These are phyloP conservation scores for Plenodomus tracheiphilus DNA, from an alignment of 2,329 filamentous ascomycete genomes.

Conservation along the genomic window DNA sequence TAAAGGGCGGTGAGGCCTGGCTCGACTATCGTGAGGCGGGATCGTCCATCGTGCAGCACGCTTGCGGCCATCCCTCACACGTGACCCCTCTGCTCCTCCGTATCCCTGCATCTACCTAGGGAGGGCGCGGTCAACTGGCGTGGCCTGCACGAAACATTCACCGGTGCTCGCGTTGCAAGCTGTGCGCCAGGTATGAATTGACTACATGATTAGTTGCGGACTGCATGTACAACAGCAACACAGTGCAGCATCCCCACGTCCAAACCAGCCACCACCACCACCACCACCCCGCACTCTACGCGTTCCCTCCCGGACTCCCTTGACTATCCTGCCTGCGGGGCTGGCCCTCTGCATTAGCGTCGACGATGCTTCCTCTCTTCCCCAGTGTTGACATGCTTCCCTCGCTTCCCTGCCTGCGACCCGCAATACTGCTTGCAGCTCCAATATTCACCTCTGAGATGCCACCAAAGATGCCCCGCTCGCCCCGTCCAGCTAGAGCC, in stretches of 20 bases:
- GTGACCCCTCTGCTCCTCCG: not conserved
- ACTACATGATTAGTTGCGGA: too few species aligned
- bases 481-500: constrained; percentile 15
- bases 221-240: too few species aligned
- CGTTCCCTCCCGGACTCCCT: constrained; percentile 21
- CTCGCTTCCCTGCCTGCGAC: constrained; percentile 36
- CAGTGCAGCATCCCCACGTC: too few species aligned
- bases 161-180: too few species aligned
- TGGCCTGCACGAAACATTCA: too few species aligned
- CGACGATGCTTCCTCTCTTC: constrained; percentile 27
- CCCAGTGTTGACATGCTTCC: constrained; percentile 25
- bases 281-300: not conserved
- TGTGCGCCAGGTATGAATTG: too few species aligned
- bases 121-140: not conserved
- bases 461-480: constrained; percentile 5
- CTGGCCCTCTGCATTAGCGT: constrained; percentile 20
- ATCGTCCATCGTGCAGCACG: not conserved
- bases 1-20: constrained; percentile 2
- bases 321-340: constrained; percentile 26
- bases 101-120: not conserved
- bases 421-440: constrained; percentile 29
- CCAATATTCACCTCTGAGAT: constrained; percentile 15
- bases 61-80: not conserved
- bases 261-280: too few species aligned
- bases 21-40: not conserved